Evolutionary conservation across 441 rosid species (phyloP), one percentile per base, ranked within the genome.

Genomic region (Pelargonium fulgidum): DNA sequence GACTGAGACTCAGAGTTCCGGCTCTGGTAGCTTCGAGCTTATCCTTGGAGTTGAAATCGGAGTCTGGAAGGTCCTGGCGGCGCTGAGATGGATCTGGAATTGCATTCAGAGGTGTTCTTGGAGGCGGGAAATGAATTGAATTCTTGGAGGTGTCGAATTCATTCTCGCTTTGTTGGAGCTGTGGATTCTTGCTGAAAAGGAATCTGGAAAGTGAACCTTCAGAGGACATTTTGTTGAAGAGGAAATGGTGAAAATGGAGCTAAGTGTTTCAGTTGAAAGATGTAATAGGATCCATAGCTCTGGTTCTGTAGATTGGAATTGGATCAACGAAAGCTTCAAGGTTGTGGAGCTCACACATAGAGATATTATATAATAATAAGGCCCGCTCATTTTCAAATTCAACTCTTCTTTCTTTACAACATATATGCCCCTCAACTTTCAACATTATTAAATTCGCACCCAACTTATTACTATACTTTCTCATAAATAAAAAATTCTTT

Each of bases 71-170:
- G 26, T 81, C 80, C 76, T 71, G 78, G 48, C 73, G 85, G 71
- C 68, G 75, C 75, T 91, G 97, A 54, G 83, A 78, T 13, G 98
- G 98, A 80, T 89, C 96, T 63, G 90, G 85, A 66, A 93, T 93
- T 16, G 93, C 14, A 79, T 87, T 76, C 26, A 93, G 76, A 1
- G 99, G 99, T 67, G 93, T 80, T 76, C 99, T 68, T 0, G 90
- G 86, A 13, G 89, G 97, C 2, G 88, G 93, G 72, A 83, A 81
- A 39, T 76, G 80, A 65, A 77, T 62, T 22, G 81, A 72, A 70
- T 58, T 80, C 68, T 65, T 26, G 17, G 82, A 73, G 74, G 26
- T 68, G 20, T 78, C 85, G 78, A 87, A 80, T 68, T 84, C 90
- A 58, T 93, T 91, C 88, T 93, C 96, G 70, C 76, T 81, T 0